Evolutionary conservation across 1,284 basidiomycete species (phyloP).

Genomic region (Moesziomyces sp.): DNA sequence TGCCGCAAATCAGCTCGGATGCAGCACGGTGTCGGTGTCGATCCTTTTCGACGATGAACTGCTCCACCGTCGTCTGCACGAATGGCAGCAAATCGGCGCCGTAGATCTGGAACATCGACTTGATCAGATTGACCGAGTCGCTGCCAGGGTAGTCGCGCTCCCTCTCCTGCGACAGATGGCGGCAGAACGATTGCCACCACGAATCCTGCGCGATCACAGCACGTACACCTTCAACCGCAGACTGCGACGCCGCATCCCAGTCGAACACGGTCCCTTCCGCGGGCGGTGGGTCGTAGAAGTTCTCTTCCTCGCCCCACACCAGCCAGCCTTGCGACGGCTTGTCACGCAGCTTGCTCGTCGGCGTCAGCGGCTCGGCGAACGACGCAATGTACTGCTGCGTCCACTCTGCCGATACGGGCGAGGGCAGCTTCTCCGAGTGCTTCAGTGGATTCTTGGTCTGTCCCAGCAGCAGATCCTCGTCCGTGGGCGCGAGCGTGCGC

Average conservation of each 20-base stretch:
- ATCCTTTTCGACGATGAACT: slow-evolving; percentile 76
- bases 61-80: slow-evolving; percentile 74
- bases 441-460: slow-evolving; percentile 82
- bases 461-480: slow-evolving; percentile 80
- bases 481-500: slow-evolving; percentile 78
- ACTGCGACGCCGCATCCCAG: slow-evolving; percentile 77
- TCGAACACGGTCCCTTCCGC: slow-evolving; percentile 72
- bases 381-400: slow-evolving; percentile 73
- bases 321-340: slow-evolving; percentile 87
- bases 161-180: slow-evolving; percentile 63
- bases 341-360: slow-evolving; percentile 75
- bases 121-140: slow-evolving; percentile 70
- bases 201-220: slow-evolving; percentile 71
- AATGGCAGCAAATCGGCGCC: slow-evolving; percentile 73
- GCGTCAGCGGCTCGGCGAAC: slow-evolving; percentile 68
- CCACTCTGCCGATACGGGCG: slow-evolving; percentile 69
- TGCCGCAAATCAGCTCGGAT: slow-evolving; percentile 84
- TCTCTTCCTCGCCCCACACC: slow-evolving; percentile 79
- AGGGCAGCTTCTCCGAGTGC: slow-evolving; percentile 63
- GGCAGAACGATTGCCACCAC: slow-evolving; percentile 73
- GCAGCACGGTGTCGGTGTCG: slow-evolving; percentile 92
- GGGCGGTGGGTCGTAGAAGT: slow-evolving; percentile 74
- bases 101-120: slow-evolving; percentile 72
- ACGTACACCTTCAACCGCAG: slow-evolving; percentile 75
- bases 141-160: slow-evolving; percentile 60